A percentile compares a stretch with the other conserved stretches of the same genome.
Evolutionary conservation across 805 yeast species (phyloP).

Genomic region (Spathaspora hagerdaliae): DNA sequence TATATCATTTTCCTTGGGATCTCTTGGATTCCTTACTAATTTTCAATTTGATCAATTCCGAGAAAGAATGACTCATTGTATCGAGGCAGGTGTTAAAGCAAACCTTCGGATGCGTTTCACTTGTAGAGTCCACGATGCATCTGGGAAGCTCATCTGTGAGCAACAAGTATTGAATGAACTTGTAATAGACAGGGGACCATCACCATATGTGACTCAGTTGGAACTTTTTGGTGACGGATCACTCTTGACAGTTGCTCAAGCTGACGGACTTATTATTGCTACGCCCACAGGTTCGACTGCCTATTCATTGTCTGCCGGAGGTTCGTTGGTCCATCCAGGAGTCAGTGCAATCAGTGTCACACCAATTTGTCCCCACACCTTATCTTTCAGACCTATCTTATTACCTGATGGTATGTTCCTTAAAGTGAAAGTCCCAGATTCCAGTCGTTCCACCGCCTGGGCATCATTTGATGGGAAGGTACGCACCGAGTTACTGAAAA

Average conservation of each 20-base stretch:
- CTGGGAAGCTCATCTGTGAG: constrained; percentile 54
- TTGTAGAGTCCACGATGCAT: constrained; percentile 58
- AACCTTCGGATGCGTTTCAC: constrained; percentile 85
- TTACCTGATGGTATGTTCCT: constrained; percentile 90
- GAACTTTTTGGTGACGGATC: constrained; percentile 88
- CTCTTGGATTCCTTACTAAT: constrained; percentile 56
- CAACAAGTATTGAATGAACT: constrained; percentile 86
- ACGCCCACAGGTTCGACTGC: constrained; percentile 98
- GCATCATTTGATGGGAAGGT: constrained; percentile 94
- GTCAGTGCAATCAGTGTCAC: constrained; percentile 90
- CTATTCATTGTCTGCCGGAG: constrained; percentile 92
- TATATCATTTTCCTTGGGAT: constrained; percentile 42
- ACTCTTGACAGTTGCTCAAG: constrained; percentile 83
- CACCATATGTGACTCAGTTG: constrained; percentile 85
- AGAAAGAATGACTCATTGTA: constrained; percentile 50
- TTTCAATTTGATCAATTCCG: constrained; percentile 75
- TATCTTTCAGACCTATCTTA: constrained; percentile 87
- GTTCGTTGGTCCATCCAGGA: constrained; percentile 90
- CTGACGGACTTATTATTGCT: constrained; percentile 88
- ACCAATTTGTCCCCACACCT: constrained; percentile 94
- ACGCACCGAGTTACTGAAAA: constrained; percentile 73
- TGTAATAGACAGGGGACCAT: constrained; percentile 90
- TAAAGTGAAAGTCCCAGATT: constrained; percentile 72
- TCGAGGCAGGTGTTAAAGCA: constrained; percentile 66
- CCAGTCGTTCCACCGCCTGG: constrained; percentile 91